Conservation (phyloP, 257 asterid species). For the Fraxinus pennsylvanica region DNA sequence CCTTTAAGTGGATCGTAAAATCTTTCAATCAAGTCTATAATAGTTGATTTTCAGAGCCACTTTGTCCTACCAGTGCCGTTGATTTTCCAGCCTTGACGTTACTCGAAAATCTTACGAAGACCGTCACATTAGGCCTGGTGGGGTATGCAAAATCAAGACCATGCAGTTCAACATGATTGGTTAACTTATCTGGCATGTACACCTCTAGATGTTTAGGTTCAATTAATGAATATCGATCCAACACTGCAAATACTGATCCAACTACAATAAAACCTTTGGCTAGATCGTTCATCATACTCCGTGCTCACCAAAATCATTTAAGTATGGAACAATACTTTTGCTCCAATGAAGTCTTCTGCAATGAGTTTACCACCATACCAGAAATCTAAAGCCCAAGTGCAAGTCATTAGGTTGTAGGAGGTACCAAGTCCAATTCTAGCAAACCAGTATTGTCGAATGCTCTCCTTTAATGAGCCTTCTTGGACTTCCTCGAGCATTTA, state of each 20-base stretch:
- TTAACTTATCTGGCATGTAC: slow-evolving; percentile 44
- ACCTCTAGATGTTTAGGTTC: slow-evolving; percentile 74
- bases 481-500: slow-evolving; percentile 72
- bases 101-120: slow-evolving; percentile 28
- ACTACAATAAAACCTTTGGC: slow-evolving; percentile 75
- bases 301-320: slow-evolving; percentile 85
- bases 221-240: slow-evolving; percentile 65
- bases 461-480: slow-evolving; percentile 64
- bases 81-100: too few species aligned
- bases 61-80: too few species aligned
- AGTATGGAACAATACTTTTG: slow-evolving; percentile 68
- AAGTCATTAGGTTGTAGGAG: slow-evolving; percentile 70
- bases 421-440: slow-evolving; percentile 83
- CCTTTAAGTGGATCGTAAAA: too few species aligned
- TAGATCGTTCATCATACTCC: slow-evolving; percentile 80
- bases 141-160: slow-evolving; percentile 71
- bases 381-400: slow-evolving; percentile 74
- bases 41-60: too few species aligned
- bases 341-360: slow-evolving; percentile 54
- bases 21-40: too few species aligned
- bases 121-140: slow-evolving; percentile 52
- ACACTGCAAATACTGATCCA: slow-evolving; percentile 67
- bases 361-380: slow-evolving; percentile 89
- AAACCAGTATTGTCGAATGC: slow-evolving; percentile 78
- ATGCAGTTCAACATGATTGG: slow-evolving; percentile 53